phyloP scores from a whole-genome alignment of 2,329 filamentous ascomycete species.

The Cladosporium sphaerospermum region DNA sequence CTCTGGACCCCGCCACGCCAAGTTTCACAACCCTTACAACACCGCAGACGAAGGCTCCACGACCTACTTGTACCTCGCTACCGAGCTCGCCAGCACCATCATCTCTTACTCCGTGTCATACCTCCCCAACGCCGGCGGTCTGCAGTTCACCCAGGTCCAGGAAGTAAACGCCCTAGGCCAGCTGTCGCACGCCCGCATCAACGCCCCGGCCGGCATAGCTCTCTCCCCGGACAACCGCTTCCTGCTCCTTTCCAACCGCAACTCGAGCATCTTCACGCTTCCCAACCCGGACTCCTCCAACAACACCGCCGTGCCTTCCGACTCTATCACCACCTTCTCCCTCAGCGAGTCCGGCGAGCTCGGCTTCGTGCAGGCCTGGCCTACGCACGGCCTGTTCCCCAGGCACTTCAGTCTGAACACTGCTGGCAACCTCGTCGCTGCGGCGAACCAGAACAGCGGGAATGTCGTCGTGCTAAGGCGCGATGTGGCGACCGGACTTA shows the following conservation, averaged over 20 bases:
- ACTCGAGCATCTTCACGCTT: conserved; percentile 47
- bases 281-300: conserved; percentile 40
- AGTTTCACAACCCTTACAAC: conserved; percentile 30
- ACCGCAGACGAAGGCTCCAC: conserved; percentile 19
- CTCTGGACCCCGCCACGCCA: conserved; percentile 32
- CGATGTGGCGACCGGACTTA: conserved; percentile 51
- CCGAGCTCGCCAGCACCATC: conserved; percentile 47
- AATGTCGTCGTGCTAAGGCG: conserved; percentile 58
- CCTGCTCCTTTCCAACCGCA: conserved; percentile 62
- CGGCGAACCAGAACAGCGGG: conserved; percentile 57
- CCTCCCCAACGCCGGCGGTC: conserved; percentile 33
- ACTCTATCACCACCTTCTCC: conserved; percentile 58
- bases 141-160: conserved; percentile 43
- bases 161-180: conserved; percentile 43
- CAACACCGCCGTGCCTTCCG: conserved; percentile 35
- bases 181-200: conserved; percentile 37
- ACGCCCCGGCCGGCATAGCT: conserved; percentile 52
- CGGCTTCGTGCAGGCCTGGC: conserved; percentile 50
- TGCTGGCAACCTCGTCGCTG: conserved; percentile 57
- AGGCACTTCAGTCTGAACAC: conserved; percentile 63
- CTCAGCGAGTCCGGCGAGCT: conserved; percentile 55
- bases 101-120: conserved; percentile 46
- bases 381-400: conserved; percentile 59
- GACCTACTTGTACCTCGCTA: conserved; percentile 36
- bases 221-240: conserved; percentile 49